Conservation (phyloP, 495 filamentous ascomycete species). For the Barbatosphaeria neglecta region DNA sequence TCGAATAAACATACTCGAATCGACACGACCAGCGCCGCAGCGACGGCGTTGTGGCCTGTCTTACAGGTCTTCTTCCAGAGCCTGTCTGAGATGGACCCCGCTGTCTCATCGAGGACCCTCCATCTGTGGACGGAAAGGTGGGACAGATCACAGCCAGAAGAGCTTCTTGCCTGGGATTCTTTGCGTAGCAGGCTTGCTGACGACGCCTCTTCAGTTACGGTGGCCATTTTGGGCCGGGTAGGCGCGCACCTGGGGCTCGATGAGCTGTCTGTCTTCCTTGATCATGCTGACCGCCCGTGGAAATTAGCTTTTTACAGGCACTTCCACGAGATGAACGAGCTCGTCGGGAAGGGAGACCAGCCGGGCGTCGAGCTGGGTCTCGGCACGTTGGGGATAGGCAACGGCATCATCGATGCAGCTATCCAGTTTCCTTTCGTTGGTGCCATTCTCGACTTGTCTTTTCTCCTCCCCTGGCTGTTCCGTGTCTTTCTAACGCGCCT, state of each 20-base stretch:
- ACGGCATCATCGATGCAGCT: conserved; percentile 59
- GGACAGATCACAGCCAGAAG: neutral
- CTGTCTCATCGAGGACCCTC: conserved; percentile 23
- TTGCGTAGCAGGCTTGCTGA: neutral
- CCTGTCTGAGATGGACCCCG: conserved; percentile 16
- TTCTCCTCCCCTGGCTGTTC: too few species aligned
- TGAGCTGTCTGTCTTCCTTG: neutral
- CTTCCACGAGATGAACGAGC: conserved; percentile 32
- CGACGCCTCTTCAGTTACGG: conserved; percentile 19
- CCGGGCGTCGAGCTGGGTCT: conserved; percentile 27
- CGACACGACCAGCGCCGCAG: conserved; percentile 13
- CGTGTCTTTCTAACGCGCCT: conserved; percentile 14
- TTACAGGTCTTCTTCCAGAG: conserved; percentile 29
- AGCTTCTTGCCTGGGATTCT: too few species aligned
- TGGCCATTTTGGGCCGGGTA: conserved; percentile 32
- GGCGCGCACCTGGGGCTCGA: too few species aligned
- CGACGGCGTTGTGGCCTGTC: conserved; percentile 22
- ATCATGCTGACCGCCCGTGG: neutral
- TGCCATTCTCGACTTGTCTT: too few species aligned
- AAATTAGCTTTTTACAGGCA: conserved; percentile 33
- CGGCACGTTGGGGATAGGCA: conserved; percentile 44
- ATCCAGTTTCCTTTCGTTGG: conserved; percentile 31
- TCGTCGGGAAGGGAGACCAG: conserved; percentile 25
- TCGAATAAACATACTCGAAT: too few species aligned
- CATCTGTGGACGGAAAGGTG: conserved; percentile 30